Conservation (phyloP, 805 yeast genomes). For the Komagataella pastoris region DNA sequence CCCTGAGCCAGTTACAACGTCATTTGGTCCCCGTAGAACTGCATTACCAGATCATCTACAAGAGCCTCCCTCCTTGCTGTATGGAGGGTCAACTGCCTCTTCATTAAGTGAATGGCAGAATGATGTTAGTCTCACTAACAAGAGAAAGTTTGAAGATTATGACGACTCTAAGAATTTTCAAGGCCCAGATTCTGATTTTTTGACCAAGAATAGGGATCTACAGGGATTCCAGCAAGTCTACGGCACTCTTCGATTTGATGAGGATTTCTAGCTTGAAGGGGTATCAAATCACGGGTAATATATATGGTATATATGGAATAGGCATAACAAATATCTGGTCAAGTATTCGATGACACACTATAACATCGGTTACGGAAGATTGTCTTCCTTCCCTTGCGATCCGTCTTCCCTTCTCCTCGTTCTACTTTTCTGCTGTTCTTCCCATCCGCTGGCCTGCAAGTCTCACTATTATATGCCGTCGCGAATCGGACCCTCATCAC, state of each 20-base stretch:
- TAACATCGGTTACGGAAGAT: no score
- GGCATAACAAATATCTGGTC: not conserved
- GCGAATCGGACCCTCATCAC: not conserved
- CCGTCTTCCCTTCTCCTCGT: not conserved
- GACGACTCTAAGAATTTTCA: not conserved
- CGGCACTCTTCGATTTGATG: slow-evolving; percentile 32
- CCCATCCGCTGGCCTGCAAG: not conserved
- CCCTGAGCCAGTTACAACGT: not conserved
- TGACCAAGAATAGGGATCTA: slow-evolving; percentile 3
- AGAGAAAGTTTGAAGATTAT: slow-evolving; percentile 1
- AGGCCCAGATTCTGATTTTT: not conserved
- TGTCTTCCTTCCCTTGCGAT: no score
- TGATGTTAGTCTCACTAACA: slow-evolving; percentile 7
- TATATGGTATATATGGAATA: not conserved
- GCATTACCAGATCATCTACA: slow-evolving; percentile 27
- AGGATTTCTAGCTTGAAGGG: slow-evolving; percentile 24
- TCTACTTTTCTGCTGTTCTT: not conserved
- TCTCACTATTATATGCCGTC: not conserved
- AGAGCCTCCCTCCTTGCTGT: slow-evolving; percentile 31
- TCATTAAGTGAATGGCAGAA: slow-evolving; percentile 30
- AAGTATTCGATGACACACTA: not conserved
- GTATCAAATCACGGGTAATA: not conserved
- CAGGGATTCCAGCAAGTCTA: slow-evolving; percentile 20
- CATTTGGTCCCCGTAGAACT: slow-evolving; percentile 2
- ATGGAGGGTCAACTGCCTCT: slow-evolving; percentile 30